Percentiles rank a stretch among this genome's conserved stretches.
These are phyloP conservation scores for Pichia sp. DNA, from an alignment of 1,139 yeast genomes.

Conservation along the genomic window DNA sequence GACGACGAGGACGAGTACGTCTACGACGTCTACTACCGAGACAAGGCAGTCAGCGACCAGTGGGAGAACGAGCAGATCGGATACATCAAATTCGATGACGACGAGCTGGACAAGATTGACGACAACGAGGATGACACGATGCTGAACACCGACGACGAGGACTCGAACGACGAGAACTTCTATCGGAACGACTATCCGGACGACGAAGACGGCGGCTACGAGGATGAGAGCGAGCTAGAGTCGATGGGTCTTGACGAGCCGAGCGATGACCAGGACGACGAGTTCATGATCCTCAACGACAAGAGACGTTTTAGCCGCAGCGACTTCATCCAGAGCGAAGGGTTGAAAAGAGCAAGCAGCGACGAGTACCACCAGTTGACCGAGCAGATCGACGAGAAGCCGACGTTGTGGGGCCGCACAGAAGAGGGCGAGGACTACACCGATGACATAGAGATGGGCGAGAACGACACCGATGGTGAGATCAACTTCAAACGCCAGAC, in stretches of 20 bases:
- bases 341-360: constrained; percentile 31
- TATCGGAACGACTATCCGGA: constrained; percentile 94
- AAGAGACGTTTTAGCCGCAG: constrained; percentile 28
- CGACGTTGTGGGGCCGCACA: constrained; percentile 11
- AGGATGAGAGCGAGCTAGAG: constrained; percentile 27
- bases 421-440: constrained; percentile 29
- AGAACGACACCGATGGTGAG: constrained; percentile 24
- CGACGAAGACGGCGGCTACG: constrained; percentile 62
- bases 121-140: constrained; percentile 47
- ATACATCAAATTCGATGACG: constrained; percentile 64
- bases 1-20: constrained; percentile 67
- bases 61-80: constrained; percentile 55
- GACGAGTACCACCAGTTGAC: constrained; percentile 33
- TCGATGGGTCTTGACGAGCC: constrained; percentile 26
- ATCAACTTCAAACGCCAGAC: constrained; percentile 39
- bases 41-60: constrained; percentile 46
- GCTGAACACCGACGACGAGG: constrained; percentile 54
- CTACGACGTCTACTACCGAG: constrained; percentile 79
- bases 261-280: constrained; percentile 41
- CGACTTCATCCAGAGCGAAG: constrained; percentile 29
- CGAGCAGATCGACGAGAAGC: constrained; percentile 22
- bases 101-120: constrained; percentile 51
- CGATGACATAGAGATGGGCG: constrained; percentile 28
- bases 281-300: constrained; percentile 33
- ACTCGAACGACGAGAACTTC: constrained; percentile 85